Conservation (phyloP, 106 monocot genomes). For the Acanthochlamys bracteata region DNA sequence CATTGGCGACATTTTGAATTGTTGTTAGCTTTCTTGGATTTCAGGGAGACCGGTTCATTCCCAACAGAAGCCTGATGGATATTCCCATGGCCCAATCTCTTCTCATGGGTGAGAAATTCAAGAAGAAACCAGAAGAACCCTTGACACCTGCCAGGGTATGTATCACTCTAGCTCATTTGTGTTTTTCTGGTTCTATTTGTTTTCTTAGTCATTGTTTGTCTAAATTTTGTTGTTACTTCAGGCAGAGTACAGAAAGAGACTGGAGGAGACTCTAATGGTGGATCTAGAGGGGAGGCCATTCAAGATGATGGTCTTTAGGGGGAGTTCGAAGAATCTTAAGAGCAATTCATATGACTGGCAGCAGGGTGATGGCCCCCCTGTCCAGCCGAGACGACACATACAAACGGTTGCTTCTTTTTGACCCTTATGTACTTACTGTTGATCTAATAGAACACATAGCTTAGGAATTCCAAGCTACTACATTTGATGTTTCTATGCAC, state of each 20-base stretch:
- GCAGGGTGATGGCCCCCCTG: slow-evolving; percentile 4
- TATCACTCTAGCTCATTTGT: not conserved
- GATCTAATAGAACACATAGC: no score
- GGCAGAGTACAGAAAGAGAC: slow-evolving; percentile 36
- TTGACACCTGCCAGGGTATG: no score
- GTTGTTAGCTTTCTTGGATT: not conserved
- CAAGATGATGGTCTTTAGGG: slow-evolving; percentile 30
- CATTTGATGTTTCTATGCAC: no score
- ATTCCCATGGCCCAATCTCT: slow-evolving; percentile 20
- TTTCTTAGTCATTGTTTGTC: not conserved
- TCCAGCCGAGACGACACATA: slow-evolving; percentile 6
- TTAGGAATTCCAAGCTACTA: no score
- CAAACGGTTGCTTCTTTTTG: no score
- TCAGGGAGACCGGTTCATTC: slow-evolving; percentile 44
- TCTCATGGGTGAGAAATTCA: slow-evolving; percentile 2
- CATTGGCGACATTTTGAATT: not conserved
- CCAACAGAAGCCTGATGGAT: slow-evolving; percentile 48
- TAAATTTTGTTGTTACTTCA: slow-evolving; percentile 3
- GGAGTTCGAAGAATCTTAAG: slow-evolving; percentile 17
- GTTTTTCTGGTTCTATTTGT: not conserved
- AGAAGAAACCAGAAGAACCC: slow-evolving; percentile 2
- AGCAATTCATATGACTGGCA: no score
- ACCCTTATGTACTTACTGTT: no score
- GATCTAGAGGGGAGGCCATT: slow-evolving; percentile 36
- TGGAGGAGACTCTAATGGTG: slow-evolving; percentile 29